Percentiles rank a stretch among this genome's conserved stretches.
Conservation (phyloP, 495 filamentous ascomycete genomes). For the Eremomyces bilateralis region DNA sequence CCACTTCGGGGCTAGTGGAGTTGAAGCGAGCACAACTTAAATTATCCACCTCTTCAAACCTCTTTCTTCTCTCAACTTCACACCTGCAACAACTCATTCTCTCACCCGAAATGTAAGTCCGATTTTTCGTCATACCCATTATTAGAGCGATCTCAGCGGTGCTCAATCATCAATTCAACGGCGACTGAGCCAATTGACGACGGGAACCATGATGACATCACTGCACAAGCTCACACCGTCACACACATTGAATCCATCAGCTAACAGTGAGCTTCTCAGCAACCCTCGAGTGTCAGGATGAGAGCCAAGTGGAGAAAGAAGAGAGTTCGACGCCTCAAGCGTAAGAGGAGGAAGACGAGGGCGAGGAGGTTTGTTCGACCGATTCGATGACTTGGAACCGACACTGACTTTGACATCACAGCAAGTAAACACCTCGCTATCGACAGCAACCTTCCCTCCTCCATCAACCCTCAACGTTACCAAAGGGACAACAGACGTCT, state of each 20-base stretch:
- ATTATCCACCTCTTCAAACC: too few species aligned
- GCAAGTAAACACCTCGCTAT: constrained; percentile 2
- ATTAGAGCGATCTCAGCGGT: neutral
- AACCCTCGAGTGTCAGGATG: constrained; percentile 39
- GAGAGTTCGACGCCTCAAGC: constrained; percentile 90
- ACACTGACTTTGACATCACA: constrained; percentile 5
- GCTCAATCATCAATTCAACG: neutral
- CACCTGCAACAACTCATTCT: constrained; percentile 1
- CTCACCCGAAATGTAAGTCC: constrained; percentile 11
- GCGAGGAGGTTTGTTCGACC: constrained; percentile 53
- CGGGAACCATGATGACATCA: neutral
- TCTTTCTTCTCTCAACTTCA: neutral
- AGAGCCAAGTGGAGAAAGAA: constrained; percentile 99
- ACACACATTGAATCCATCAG: constrained; percentile 21
- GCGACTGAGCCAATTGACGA: too few species aligned
- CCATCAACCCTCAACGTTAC: too few species aligned
- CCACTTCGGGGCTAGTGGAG: too few species aligned
- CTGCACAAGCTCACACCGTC: neutral
- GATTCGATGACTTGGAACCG: too few species aligned
- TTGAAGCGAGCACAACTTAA: too few species aligned
- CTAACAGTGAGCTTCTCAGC: constrained; percentile 12
- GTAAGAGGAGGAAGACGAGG: constrained; percentile 98
- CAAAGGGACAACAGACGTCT: too few species aligned
- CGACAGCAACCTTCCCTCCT: too few species aligned
- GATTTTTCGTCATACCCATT: constrained; percentile 1